Evolutionary conservation across 2,329 filamentous ascomycete species (phyloP).

Genomic region (Cyclaneusma minus): DNA sequence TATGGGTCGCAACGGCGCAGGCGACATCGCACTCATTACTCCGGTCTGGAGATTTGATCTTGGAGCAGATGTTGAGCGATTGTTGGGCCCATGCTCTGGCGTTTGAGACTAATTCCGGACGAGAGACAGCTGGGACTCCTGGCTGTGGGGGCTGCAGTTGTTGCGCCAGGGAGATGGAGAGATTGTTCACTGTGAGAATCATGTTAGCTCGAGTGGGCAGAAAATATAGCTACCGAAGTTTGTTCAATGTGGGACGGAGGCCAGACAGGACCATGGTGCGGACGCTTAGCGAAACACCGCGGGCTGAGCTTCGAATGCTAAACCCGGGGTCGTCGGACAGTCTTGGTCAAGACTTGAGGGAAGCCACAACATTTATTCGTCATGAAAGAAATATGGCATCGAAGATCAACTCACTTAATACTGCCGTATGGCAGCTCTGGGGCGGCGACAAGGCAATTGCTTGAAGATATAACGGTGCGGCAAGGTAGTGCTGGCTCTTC

Average conservation of each 20-base stretch:
- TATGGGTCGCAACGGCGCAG: slow-evolving; percentile 73
- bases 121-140: slow-evolving; percentile 29
- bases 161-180: slow-evolving; percentile 55
- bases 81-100: slow-evolving; percentile 69
- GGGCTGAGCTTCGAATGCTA: too few relatives aligned
- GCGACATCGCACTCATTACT: slow-evolving; percentile 71
- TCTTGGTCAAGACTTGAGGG: too few relatives aligned
- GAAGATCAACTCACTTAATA: slow-evolving; percentile 45
- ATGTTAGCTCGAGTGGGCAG: neutral
- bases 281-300: too few relatives aligned
- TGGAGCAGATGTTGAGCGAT: slow-evolving; percentile 49
- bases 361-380: slow-evolving; percentile 4
- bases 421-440: slow-evolving; percentile 58
- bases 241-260: too few relatives aligned
- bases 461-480: slow-evolving; percentile 75
- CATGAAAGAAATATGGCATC: slow-evolving; percentile 5
- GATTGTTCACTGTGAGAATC: slow-evolving; percentile 53
- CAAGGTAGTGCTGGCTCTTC: slow-evolving; percentile 61
- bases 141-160: slow-evolving; percentile 19
- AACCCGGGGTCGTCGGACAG: too few relatives aligned
- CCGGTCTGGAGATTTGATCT: slow-evolving; percentile 48
- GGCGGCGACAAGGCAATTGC: slow-evolving; percentile 54
- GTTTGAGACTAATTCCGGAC: slow-evolving; percentile 47
- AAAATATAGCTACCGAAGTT: too few relatives aligned
- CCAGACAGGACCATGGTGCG: too few relatives aligned